Base-by-base conservation (phyloP, 352 stramenopile species). In the Aphanomyces cochlioides region DNA sequence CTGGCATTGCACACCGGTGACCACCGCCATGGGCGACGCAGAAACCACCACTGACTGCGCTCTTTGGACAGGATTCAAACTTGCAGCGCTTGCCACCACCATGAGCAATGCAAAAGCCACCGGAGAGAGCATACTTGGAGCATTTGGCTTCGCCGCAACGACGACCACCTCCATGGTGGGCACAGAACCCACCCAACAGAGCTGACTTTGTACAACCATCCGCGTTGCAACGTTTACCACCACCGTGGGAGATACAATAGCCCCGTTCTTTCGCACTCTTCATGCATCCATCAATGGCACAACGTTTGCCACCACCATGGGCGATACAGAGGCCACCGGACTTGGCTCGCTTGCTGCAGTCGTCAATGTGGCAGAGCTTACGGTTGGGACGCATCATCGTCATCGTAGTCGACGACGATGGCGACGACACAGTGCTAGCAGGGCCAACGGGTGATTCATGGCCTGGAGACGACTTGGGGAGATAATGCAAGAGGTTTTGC, bases 221-320 rank as follows among this genome's bases (percentile, higher is more conserved):
- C 68, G 89, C 81, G 64, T 78, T 88, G 77, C 84, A 93, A 50
- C 84, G 84, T 75, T 90, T 90, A 68, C 84, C 84, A n/a, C 86
- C 86, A 15, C 86, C 50, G 65, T 92, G 85, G 1, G 79, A 77
- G 47, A 88, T 78, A 36, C 86, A 90, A 54, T 91, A 77, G 0
- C 86, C 87, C 41, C 86, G 85, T 66, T 92, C 81, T 71, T 96
- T 92, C 69, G 87, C 88, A 56, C 78, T 89, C 76, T 96, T 96
- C 71, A 81, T 79, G 71, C 88, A 96, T 74, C 85, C 81, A 2
- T 77, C 71, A 36, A 91, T 81, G 21, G 76, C 85, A 73, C 86
- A 94, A 1, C 86, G 84, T 0, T 84, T 85, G 5, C 86, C 86
- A 34, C 86, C 86, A 41, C 86, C 85, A 72, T 93, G 85, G 19